Conservation (phyloP, 805 yeast species). For the Candida takata region DNA sequence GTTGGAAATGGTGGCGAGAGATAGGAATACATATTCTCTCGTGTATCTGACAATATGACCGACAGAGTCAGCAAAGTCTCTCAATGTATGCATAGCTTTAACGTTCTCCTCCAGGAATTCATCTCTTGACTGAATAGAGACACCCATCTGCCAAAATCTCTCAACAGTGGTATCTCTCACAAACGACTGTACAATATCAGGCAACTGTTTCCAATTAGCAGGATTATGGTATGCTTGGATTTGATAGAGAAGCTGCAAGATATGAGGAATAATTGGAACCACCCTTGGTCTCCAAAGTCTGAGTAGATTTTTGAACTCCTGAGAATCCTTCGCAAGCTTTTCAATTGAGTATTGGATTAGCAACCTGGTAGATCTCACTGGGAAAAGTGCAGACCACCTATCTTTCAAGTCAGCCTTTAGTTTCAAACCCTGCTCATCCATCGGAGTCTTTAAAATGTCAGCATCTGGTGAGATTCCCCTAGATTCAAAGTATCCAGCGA, state of each 20-base stretch:
- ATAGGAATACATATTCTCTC: constrained; percentile 88
- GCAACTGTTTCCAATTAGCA: constrained; percentile 80
- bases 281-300: constrained; percentile 90
- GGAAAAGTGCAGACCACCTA: constrained; percentile 92
- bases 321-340: constrained; percentile 71
- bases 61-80: constrained; percentile 96
- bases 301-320: constrained; percentile 60
- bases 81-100: constrained; percentile 84
- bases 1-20: constrained; percentile 83
- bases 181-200: constrained; percentile 84
- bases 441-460: constrained; percentile 65
- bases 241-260: constrained; percentile 78
- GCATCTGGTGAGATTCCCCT: constrained; percentile 76
- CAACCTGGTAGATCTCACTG: constrained; percentile 91
- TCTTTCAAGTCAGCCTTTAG: constrained; percentile 75
- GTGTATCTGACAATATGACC: constrained; percentile 95
- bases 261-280: constrained; percentile 85
- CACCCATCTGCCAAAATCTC: constrained; percentile 98
- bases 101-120: constrained; percentile 91
- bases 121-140: constrained; percentile 88
- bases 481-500: constrained; percentile 81
- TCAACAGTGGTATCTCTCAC: constrained; percentile 87
- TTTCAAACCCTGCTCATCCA: constrained; percentile 82
- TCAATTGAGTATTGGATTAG: constrained; percentile 95
- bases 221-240: constrained; percentile 94